Evolutionary conservation across 768 basidiomycete species (phyloP).

Genomic region (Cystobasidium tubakii): DNA sequence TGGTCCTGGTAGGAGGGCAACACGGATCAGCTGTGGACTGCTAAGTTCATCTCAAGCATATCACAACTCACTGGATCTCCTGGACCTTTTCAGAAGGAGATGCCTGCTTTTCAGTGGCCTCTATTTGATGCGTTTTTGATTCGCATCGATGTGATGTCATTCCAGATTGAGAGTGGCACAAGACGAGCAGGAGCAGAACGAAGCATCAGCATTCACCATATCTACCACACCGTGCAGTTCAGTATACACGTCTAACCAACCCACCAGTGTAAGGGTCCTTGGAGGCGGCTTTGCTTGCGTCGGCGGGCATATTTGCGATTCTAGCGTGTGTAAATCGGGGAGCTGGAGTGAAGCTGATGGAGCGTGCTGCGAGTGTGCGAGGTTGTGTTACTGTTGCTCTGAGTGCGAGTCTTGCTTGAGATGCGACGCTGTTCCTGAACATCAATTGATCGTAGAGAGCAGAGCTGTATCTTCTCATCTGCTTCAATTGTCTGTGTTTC

Average conservation of each 20-base stretch:
- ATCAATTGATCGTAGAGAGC: neutral
- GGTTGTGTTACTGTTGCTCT: neutral
- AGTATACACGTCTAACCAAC: neutral
- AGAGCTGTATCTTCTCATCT: too few relatives aligned
- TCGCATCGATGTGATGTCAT: constrained; percentile 5
- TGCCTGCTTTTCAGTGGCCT: constrained; percentile 28
- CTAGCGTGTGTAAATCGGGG: constrained; percentile 5
- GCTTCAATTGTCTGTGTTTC: too few relatives aligned
- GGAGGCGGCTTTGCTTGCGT: constrained; percentile 30
- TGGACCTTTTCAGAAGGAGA: constrained; percentile 30
- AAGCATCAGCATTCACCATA: neutral
- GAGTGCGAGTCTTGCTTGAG: neutral
- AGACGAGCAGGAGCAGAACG: neutral
- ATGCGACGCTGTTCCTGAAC: neutral
- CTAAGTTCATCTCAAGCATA: too few relatives aligned
- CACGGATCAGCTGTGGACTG: neutral
- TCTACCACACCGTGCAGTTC: neutral
- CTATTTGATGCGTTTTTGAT: neutral
- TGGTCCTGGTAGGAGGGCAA: neutral
- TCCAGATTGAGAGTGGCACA: neutral
- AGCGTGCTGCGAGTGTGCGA: constrained; percentile 8
- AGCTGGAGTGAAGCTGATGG: neutral
- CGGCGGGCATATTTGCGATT: constrained; percentile 33
- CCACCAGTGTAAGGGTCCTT: constrained; percentile 33
- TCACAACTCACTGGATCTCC: constrained; percentile 20